A percentile compares a stretch with the other conserved stretches of the same genome.
phyloP scores from a whole-genome alignment of 257 asterid genomes.

The Scutellaria minor region DNA sequence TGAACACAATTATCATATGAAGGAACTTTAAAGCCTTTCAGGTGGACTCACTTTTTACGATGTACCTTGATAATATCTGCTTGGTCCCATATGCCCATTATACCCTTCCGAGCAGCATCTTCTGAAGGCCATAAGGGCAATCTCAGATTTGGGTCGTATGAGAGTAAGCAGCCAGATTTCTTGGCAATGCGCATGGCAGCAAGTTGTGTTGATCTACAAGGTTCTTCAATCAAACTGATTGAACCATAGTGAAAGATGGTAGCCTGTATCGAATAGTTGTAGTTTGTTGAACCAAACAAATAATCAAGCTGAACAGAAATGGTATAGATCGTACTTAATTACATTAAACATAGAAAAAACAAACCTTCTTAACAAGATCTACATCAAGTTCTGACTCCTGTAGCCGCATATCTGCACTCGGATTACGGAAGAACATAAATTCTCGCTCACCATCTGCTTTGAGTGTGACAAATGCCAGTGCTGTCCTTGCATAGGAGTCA shows the following conservation, averaged over 20 bases:
- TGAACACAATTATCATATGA: constrained; percentile 1
- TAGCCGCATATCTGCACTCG: constrained; percentile 94
- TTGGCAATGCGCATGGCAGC: constrained; percentile 83
- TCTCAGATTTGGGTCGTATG: constrained; percentile 93
- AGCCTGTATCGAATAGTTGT: constrained; percentile 58
- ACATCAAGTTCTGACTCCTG: constrained; percentile 74
- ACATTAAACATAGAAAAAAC: constrained; percentile 3
- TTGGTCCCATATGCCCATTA: constrained; percentile 79
- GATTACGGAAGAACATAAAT: constrained; percentile 87
- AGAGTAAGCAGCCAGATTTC: constrained; percentile 77
- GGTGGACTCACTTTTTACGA: not conserved
- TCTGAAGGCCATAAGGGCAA: constrained; percentile 92
- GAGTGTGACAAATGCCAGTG: constrained; percentile 86
- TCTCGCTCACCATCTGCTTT: constrained; percentile 93
- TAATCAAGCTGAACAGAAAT: constrained; percentile 4
- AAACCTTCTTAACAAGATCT: constrained; percentile 74
- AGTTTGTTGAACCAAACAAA: constrained; percentile 27
- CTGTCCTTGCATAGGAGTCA: constrained; percentile 81
- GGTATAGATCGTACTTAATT: not conserved
- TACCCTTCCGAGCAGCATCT: constrained; percentile 79
- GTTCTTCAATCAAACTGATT: constrained; percentile 87
- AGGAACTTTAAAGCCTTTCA: constrained; percentile 3
- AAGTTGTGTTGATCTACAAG: constrained; percentile 81
- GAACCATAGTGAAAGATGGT: constrained; percentile 90
- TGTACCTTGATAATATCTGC: constrained; percentile 90